phyloP scores from a whole-genome alignment of 805 yeast species.

The Zygosaccharomyces bailii region DNA sequence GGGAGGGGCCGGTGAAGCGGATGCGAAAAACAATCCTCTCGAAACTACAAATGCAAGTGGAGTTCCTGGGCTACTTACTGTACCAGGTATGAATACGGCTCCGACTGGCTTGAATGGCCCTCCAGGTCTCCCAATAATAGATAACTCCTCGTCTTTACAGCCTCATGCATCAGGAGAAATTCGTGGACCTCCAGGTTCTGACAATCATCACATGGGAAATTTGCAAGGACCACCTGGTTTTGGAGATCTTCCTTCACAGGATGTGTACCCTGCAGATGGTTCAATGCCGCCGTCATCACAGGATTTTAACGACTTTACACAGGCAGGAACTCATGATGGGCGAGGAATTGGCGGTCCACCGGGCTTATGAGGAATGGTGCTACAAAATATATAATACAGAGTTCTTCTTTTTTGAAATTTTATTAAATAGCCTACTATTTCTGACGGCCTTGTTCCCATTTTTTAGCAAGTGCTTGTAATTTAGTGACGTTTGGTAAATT shows the following conservation, averaged over 20 bases:
- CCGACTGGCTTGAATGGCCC: conserved; percentile 21
- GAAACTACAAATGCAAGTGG: conserved; percentile 2
- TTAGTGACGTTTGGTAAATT: conserved; percentile 29
- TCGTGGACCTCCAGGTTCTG: conserved; percentile 1
- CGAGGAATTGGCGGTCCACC: conserved; percentile 6
- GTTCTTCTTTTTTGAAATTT: too few relatives aligned
- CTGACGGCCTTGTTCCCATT: conserved; percentile 38
- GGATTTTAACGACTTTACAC: background rate
- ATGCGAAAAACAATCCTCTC: background rate
- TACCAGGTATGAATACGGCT: conserved; percentile 23
- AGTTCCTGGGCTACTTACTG: conserved; percentile 14
- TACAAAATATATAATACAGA: conserved; percentile 5
- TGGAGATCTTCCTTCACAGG: conserved; percentile 12
- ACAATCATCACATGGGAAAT: conserved; percentile 26
- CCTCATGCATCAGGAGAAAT: background rate
- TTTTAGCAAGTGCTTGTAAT: conserved; percentile 46
- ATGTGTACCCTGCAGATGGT: background rate
- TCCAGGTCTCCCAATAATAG: conserved; percentile 20
- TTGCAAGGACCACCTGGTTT: conserved; percentile 31
- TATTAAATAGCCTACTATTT: conserved; percentile 7
- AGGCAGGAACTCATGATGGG: background rate
- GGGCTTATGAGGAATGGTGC: conserved; percentile 13
- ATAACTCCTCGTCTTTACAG: background rate
- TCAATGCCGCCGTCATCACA: background rate
- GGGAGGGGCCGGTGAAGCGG: conserved; percentile 5